Percentiles rank a stretch among this genome's conserved stretches.
These are phyloP conservation scores for Diplodia intermedia DNA, from an alignment of 2,329 filamentous ascomycete genomes.

Conservation along the genomic window DNA sequence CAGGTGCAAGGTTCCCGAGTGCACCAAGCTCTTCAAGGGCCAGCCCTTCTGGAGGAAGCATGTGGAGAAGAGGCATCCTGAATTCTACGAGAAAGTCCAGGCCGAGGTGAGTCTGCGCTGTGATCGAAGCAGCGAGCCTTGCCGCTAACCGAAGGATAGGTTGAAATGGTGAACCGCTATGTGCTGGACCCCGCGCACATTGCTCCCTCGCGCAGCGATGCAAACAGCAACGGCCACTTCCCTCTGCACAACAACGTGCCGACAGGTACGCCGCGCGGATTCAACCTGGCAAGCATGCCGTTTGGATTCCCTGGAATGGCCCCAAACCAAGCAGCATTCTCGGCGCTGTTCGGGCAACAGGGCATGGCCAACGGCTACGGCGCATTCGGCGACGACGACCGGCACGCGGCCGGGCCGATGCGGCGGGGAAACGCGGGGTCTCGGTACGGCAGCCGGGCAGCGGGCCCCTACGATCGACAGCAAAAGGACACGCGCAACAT, in stretches of 20 bases:
- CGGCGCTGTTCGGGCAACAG: slow-evolving; percentile 58
- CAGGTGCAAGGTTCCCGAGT: slow-evolving; percentile 95
- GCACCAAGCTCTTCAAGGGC: slow-evolving; percentile 96
- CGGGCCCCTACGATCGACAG: slow-evolving; percentile 52
- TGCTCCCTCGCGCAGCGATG: slow-evolving; percentile 88
- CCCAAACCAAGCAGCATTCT: slow-evolving; percentile 46
- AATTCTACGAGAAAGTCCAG: slow-evolving; percentile 82
- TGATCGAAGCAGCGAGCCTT: slow-evolving; percentile 35
- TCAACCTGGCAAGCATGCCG: slow-evolving; percentile 79
- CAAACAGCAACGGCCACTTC: slow-evolving; percentile 95
- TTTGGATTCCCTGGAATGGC: slow-evolving; percentile 64
- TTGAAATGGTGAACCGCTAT: slow-evolving; percentile 90
- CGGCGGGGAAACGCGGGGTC: slow-evolving; percentile 44
- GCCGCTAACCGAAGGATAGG: slow-evolving; percentile 57
- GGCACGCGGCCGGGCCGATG: slow-evolving; percentile 53
- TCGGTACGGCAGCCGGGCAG: slow-evolving; percentile 47
- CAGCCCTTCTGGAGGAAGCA: slow-evolving; percentile 98
- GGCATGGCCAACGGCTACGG: slow-evolving; percentile 56
- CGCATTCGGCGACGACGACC: slow-evolving; percentile 62
- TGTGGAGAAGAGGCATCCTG: slow-evolving; percentile 90
- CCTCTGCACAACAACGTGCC: slow-evolving; percentile 78
- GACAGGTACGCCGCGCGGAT: slow-evolving; percentile 87
- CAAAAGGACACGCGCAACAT: slow-evolving; percentile 53
- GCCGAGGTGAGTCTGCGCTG: slow-evolving; percentile 71
- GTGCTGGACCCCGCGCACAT: slow-evolving; percentile 95